These are phyloP conservation scores for Gymnopilus junonius DNA, from an alignment of 768 basidiomycete genomes.

Conservation along the genomic window DNA sequence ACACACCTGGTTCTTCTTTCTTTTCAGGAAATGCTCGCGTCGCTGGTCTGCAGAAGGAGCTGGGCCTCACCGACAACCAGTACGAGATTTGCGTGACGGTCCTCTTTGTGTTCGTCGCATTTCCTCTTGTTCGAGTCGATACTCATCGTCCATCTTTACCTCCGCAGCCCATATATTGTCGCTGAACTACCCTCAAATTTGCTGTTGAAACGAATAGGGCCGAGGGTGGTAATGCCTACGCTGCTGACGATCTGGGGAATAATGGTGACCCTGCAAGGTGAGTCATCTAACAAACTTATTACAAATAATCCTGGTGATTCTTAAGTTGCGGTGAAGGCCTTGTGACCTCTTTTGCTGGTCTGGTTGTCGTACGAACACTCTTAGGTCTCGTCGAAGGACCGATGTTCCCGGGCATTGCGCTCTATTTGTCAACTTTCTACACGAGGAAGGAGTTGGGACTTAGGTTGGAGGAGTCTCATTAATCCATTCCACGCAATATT, in stretches of 20 bases:
- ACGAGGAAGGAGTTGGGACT: conserved; percentile 37
- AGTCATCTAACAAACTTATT: too few species aligned
- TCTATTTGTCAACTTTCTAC: conserved; percentile 47
- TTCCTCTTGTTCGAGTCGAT: background rate
- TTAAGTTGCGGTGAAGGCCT: too few species aligned
- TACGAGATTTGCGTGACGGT: conserved; percentile 43
- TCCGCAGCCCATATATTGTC: conserved; percentile 47
- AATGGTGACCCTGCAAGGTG: conserved; percentile 34
- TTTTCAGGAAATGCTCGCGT: conserved; percentile 49
- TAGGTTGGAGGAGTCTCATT: conserved; percentile 30
- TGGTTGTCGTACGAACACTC: conserved; percentile 54
- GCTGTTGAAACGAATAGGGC: conserved; percentile 47
- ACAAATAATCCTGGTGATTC: too few species aligned
- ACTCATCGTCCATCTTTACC: background rate
- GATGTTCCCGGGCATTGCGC: conserved; percentile 42
- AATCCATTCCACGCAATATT: background rate
- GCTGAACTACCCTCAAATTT: conserved; percentile 55
- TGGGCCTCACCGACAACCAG: conserved; percentile 42
- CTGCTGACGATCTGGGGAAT: conserved; percentile 38
- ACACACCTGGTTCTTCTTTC: too few species aligned
- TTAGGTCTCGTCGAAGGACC: conserved; percentile 58
- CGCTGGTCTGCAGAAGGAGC: conserved; percentile 50
- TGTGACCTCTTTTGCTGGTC: conserved; percentile 48
- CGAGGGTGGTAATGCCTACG: conserved; percentile 51
- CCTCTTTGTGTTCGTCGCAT: conserved; percentile 32